These are phyloP conservation scores for Rhexocercosporidium sp. DNA, from an alignment of 2,329 filamentous ascomycete genomes.

Conservation along the genomic window DNA sequence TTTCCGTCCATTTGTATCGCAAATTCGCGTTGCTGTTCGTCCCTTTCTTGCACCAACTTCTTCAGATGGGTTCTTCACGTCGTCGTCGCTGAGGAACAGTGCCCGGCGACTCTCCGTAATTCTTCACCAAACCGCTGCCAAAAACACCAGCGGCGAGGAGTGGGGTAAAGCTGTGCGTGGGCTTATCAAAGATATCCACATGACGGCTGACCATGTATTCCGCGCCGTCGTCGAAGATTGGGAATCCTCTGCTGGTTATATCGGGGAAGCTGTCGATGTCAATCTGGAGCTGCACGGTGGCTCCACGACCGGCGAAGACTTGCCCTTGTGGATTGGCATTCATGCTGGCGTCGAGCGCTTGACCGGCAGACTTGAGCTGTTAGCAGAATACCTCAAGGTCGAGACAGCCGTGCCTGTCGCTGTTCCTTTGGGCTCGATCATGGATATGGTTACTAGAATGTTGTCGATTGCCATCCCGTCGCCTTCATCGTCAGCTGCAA, in stretches of 20 bases:
- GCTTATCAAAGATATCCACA: slow-evolving; percentile 69
- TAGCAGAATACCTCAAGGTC: slow-evolving; percentile 66
- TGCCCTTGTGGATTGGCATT: slow-evolving; percentile 79
- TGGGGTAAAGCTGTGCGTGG: slow-evolving; percentile 73
- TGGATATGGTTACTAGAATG: slow-evolving; percentile 73
- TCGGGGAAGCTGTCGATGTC: slow-evolving; percentile 49
- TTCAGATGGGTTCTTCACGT: slow-evolving; percentile 53
- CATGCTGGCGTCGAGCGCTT: slow-evolving; percentile 74
- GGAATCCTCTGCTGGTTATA: slow-evolving; percentile 67
- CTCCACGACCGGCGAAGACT: slow-evolving; percentile 50
- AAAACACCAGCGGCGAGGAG: slow-evolving; percentile 76
- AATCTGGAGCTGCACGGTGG: slow-evolving; percentile 56
- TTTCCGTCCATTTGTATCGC: slow-evolving; percentile 75
- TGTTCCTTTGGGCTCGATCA: slow-evolving; percentile 68
- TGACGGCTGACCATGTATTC: slow-evolving; percentile 76
- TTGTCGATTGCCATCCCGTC: slow-evolving; percentile 64
- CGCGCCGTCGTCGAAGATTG: slow-evolving; percentile 82
- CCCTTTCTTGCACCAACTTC: slow-evolving; percentile 68
- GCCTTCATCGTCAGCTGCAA: slow-evolving; percentile 24
- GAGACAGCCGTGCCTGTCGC: slow-evolving; percentile 69
- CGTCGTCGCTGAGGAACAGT: slow-evolving; percentile 58
- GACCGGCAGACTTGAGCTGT: slow-evolving; percentile 65
- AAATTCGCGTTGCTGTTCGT: slow-evolving; percentile 66
- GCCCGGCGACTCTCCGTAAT: slow-evolving; percentile 70
- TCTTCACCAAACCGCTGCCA: slow-evolving; percentile 81